Evolutionary conservation across 2,329 filamentous ascomycete genomes (phyloP).

Genomic region (Scolecobasidium constrictum): DNA sequence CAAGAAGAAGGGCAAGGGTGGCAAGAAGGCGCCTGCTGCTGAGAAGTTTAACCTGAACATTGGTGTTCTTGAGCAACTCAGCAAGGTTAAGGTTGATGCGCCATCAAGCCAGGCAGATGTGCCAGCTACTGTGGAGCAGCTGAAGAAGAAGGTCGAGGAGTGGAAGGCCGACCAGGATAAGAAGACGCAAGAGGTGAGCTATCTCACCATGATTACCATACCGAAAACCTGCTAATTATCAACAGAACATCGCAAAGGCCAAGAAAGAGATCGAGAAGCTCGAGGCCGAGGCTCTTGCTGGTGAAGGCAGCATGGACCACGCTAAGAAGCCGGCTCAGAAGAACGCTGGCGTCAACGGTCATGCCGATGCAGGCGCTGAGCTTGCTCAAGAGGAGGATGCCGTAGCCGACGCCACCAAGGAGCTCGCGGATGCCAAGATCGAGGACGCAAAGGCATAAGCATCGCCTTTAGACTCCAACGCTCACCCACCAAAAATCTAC

Average conservation of each 20-base stretch:
- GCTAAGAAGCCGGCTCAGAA: slow-evolving; percentile 42
- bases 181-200: slow-evolving; percentile 79
- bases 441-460: too few species aligned
- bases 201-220: background rate
- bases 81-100: slow-evolving; percentile 73
- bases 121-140: slow-evolving; percentile 68
- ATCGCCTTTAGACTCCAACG: too few species aligned
- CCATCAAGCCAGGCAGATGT: slow-evolving; percentile 81
- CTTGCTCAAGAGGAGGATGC: slow-evolving; percentile 47
- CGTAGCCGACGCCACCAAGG: slow-evolving; percentile 46
- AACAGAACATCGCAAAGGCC: slow-evolving; percentile 88
- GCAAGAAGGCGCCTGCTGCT: slow-evolving; percentile 37
- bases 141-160: slow-evolving; percentile 79
- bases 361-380: slow-evolving; percentile 42
- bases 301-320: slow-evolving; percentile 42
- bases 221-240: slow-evolving; percentile 12
- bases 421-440: slow-evolving; percentile 49
- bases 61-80: slow-evolving; percentile 83
- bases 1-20: slow-evolving; percentile 78
- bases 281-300: slow-evolving; percentile 55
- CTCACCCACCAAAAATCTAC: too few species aligned
- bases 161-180: slow-evolving; percentile 87
- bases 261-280: slow-evolving; percentile 90
- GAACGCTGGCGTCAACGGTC: slow-evolving; percentile 42
- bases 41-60: slow-evolving; percentile 77